phyloP scores from a whole-genome alignment of 768 basidiomycete species.

The Tricholoma hemisulphureum region DNA sequence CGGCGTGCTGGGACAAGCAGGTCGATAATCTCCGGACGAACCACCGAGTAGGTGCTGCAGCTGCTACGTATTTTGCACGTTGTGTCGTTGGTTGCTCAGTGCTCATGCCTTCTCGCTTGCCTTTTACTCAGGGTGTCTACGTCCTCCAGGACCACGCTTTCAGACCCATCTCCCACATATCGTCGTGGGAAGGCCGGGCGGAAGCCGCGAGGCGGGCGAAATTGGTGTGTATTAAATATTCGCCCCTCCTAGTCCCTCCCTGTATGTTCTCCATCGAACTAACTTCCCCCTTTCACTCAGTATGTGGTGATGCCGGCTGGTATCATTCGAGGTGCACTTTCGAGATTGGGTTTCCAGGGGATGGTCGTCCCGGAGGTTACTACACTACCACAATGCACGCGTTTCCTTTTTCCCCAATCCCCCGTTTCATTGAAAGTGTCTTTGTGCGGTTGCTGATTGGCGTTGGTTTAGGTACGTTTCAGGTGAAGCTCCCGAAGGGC shows the following conservation, averaged over 20 bases:
- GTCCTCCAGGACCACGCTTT: conserved; percentile 92
- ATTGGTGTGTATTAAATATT: conserved; percentile 53
- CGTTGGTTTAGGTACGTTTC: conserved; percentile 66
- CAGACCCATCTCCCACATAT: conserved; percentile 78
- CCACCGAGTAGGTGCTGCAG: conserved; percentile 86
- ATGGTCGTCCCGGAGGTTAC: conserved; percentile 78
- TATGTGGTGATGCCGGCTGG: conserved; percentile 85
- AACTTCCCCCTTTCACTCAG: conserved; percentile 36
- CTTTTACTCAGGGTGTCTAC: conserved; percentile 70
- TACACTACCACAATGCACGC: conserved; percentile 79
- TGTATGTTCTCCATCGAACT: background rate
- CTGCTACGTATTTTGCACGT: no score
- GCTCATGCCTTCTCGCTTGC: background rate
- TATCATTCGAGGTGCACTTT: conserved; percentile 79
- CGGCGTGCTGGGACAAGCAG: conserved; percentile 89
- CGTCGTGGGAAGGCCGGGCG: conserved; percentile 74
- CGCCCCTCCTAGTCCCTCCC: no score
- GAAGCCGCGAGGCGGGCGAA: conserved; percentile 72
- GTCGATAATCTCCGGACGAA: conserved; percentile 95
- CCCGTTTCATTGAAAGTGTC: background rate
- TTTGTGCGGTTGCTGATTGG: conserved; percentile 2
- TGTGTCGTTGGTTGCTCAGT: background rate
- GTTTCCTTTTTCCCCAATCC: no score
- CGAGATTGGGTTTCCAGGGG: conserved; percentile 72
- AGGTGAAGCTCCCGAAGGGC: conserved; percentile 75